phyloP scores from a whole-genome alignment of 2,329 filamentous ascomycete genomes.

The Aureobasidium sp. region DNA sequence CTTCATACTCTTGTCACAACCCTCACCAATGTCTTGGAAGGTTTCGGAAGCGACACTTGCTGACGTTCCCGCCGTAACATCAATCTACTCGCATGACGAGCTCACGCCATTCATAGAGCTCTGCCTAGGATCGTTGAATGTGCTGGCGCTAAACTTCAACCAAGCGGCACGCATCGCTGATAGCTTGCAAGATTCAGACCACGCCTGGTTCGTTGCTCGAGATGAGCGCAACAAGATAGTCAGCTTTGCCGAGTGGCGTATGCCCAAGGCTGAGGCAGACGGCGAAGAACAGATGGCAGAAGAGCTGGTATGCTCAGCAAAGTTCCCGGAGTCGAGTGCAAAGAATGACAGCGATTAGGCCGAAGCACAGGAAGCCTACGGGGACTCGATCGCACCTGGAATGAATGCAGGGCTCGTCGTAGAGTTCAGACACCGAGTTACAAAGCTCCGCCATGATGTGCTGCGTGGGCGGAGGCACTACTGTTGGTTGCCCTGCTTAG shows the following conservation, averaged over 20 bases:
- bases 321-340: neutral
- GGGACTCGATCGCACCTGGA: constrained; percentile 5
- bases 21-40: neutral
- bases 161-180: neutral
- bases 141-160: constrained; percentile 3
- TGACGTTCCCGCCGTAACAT: constrained; percentile 5
- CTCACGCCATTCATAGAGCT: constrained; percentile 6
- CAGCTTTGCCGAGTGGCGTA: constrained; percentile 3
- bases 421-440: neutral
- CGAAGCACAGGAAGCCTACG: neutral
- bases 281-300: constrained; percentile 5
- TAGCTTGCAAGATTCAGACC: neutral
- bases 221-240: constrained; percentile 7
- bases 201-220: constrained; percentile 7
- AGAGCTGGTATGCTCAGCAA: neutral
- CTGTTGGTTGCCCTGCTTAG: neutral
- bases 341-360: neutral
- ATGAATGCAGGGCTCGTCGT: constrained; percentile 2
- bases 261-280: constrained; percentile 9
- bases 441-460: neutral
- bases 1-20: neutral
- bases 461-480: constrained; percentile 2
- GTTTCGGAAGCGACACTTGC: constrained; percentile 5
- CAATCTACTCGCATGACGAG: constrained; percentile 1
- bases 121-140: constrained; percentile 2